Evolutionary conservation across 2,329 filamentous ascomycete genomes (phyloP), one percentile per base, ranked within the genome.

Genomic region (Hypocreales sp.): DNA sequence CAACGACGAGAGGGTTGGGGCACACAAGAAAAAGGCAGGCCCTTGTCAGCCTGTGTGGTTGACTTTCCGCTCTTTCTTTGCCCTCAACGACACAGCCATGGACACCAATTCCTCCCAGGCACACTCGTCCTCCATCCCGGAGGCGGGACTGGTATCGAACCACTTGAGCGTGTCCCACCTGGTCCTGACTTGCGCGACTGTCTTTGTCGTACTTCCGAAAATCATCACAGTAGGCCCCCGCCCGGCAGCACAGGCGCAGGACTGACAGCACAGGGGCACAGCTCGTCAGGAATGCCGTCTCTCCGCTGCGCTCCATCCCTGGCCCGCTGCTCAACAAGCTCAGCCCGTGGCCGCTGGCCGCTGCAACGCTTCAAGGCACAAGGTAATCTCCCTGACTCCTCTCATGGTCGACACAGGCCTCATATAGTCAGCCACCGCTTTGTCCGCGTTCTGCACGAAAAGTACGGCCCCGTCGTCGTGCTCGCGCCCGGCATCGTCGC

Each of bases 341-440:
- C n/a, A 22, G 20, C 15, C 14, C 26, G 5, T 27, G 26, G 26
- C 26, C 26, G 6, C 10, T 27, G 20, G 23, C 26, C 5, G 19
- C 23, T 12, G 15, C 26, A 6, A 27, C 26, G 7, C 20, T 27
- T 5, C 22, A 17, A 13, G 26, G 26, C 15, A 27, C 20, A 10
- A 23, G 26, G 26, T 23, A 22, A 10, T 7, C 15, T 11, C 15
- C 4, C 15, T 8, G 4, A 12, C 23, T 13, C 18, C 8, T 16
- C 20, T 4, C 14, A 8, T 16, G n/a, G n/a, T n/a, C n/a, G n/a
- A n/a, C n/a, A n/a, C n/a, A n/a, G n/a, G n/a, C n/a, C n/a, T n/a
- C n/a, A n/a, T n/a, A n/a, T n/a, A n/a, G n/a, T n/a, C 15, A 27
- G 26, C 12, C 26, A 27, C 16, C 20, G 23, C n/a, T 27, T 27